Conservation (phyloP, 139 green algal species). For the Chlorella vulgaris region DNA sequence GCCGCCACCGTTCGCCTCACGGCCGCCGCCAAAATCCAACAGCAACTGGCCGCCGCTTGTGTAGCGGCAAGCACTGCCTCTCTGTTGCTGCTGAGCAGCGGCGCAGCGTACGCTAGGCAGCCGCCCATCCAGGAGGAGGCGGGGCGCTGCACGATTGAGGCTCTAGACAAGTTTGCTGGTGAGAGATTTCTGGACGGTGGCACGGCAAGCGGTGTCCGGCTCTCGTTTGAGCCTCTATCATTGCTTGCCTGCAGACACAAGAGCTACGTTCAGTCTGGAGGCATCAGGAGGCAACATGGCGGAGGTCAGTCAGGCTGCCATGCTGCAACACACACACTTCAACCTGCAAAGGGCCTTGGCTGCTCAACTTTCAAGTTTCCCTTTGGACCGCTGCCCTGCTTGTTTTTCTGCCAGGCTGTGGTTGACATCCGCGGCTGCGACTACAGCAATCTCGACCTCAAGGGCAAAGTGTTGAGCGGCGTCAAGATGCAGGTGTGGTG, state of each 20-base stretch:
- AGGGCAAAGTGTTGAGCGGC: conserved; percentile 58
- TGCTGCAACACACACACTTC: too few relatives aligned
- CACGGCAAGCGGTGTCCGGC: too few relatives aligned
- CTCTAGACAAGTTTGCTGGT: conserved; percentile 66
- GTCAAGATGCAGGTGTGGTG: conserved; percentile 49
- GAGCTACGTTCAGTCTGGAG: conserved; percentile 50
- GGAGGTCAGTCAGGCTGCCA: too few relatives aligned
- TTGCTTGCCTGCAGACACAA: conserved; percentile 23
- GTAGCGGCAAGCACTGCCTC: neutral
- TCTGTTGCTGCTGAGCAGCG: conserved; percentile 20
- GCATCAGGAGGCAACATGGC: conserved; percentile 54
- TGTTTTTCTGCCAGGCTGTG: too few relatives aligned
- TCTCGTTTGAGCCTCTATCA: neutral
- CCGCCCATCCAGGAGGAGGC: conserved; percentile 28
- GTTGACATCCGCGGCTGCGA: conserved; percentile 62
- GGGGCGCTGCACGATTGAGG: conserved; percentile 43
- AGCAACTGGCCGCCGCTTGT: too few relatives aligned
- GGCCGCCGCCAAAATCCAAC: too few relatives aligned
- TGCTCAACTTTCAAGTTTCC: too few relatives aligned
- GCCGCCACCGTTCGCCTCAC: too few relatives aligned
- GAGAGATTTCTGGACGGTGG: neutral
- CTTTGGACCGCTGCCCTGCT: too few relatives aligned
- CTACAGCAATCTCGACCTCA: conserved; percentile 50
- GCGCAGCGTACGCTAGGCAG: neutral
- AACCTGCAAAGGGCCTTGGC: too few relatives aligned